These are phyloP conservation scores for Ogataea degrootiae DNA, from an alignment of 805 yeast species.

Conservation along the genomic window DNA sequence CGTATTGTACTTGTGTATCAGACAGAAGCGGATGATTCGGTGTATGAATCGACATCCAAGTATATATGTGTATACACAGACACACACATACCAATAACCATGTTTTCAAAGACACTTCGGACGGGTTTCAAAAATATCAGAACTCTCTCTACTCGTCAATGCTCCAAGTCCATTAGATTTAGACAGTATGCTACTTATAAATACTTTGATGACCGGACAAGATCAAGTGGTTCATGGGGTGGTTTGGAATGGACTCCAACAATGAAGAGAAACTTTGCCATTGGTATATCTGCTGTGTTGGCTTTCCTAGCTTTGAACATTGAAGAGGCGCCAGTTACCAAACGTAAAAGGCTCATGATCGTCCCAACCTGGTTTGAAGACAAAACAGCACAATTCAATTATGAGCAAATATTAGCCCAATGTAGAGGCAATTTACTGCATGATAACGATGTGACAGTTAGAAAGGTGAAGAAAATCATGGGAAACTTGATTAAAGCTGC, in stretches of 20 bases:
- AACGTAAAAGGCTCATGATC: constrained; percentile 67
- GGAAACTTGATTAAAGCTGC: constrained; percentile 58
- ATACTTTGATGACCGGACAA: constrained; percentile 17
- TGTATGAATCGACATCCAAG: too few relatives aligned
- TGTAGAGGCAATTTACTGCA: constrained; percentile 55
- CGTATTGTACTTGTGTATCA: too few relatives aligned
- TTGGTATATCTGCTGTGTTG: constrained; percentile 31
- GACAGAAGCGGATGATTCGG: too few relatives aligned
- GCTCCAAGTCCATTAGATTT: not conserved
- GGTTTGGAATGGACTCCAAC: constrained; percentile 8
- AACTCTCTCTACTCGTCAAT: too few relatives aligned
- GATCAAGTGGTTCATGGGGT: constrained; percentile 9
- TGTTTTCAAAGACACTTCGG: too few relatives aligned
- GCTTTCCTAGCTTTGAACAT: constrained; percentile 47
- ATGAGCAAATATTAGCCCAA: constrained; percentile 54
- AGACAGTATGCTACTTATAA: constrained; percentile 18
- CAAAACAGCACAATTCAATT: constrained; percentile 58
- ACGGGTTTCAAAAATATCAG: too few relatives aligned
- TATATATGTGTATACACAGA: too few relatives aligned
- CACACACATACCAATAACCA: too few relatives aligned
- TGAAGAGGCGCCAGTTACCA: constrained; percentile 79
- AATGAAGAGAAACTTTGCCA: constrained; percentile 24
- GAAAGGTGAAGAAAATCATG: constrained; percentile 59
- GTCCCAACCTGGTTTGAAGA: constrained; percentile 61
- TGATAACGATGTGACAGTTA: constrained; percentile 51